phyloP scores from a whole-genome alignment of 1,139 yeast species.

The Kodamaea ohmeri region DNA sequence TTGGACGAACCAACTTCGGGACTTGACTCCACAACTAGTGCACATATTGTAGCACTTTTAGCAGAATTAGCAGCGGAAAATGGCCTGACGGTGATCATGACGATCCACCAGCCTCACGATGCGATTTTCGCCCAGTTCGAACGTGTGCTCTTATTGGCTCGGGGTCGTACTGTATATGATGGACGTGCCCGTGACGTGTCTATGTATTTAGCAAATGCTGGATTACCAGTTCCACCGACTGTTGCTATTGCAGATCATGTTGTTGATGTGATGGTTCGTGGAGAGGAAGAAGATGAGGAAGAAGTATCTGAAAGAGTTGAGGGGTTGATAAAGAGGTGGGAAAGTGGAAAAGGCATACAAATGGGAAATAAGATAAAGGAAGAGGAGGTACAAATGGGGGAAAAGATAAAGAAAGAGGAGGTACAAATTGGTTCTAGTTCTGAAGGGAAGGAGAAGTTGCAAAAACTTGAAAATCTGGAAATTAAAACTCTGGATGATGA shows the following conservation, averaged over 20 bases:
- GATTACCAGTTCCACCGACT: slow-evolving; percentile 38
- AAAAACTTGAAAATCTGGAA: no score
- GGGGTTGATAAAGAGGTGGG: slow-evolving; percentile 40
- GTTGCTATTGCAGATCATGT: slow-evolving; percentile 76
- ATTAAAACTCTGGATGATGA: no score
- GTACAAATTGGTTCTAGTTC: no score
- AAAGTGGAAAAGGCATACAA: slow-evolving; percentile 10
- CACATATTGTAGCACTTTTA: slow-evolving; percentile 19
- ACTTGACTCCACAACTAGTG: slow-evolving; percentile 24
- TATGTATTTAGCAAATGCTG: slow-evolving; percentile 16
- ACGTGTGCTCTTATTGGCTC: slow-evolving; percentile 22
- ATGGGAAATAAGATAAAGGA: slow-evolving; percentile 14
- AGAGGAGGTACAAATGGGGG: slow-evolving; percentile 10
- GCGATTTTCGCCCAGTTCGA: slow-evolving; percentile 23
- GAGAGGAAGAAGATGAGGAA: slow-evolving; percentile 31
- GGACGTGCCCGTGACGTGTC: slow-evolving; percentile 17
- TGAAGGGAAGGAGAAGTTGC: no score
- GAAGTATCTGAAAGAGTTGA: slow-evolving; percentile 31
- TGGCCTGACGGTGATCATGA: slow-evolving; percentile 23
- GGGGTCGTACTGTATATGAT: slow-evolving; percentile 23
- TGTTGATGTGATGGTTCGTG: slow-evolving; percentile 64
- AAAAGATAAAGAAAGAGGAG: neutral
- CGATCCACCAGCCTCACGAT: slow-evolving; percentile 27
- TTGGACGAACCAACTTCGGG: slow-evolving; percentile 30
- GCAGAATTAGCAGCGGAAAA: slow-evolving; percentile 16